Evolutionary conservation across 345 rosid genomes (phyloP).

Genomic region (Citrus australasica): DNA sequence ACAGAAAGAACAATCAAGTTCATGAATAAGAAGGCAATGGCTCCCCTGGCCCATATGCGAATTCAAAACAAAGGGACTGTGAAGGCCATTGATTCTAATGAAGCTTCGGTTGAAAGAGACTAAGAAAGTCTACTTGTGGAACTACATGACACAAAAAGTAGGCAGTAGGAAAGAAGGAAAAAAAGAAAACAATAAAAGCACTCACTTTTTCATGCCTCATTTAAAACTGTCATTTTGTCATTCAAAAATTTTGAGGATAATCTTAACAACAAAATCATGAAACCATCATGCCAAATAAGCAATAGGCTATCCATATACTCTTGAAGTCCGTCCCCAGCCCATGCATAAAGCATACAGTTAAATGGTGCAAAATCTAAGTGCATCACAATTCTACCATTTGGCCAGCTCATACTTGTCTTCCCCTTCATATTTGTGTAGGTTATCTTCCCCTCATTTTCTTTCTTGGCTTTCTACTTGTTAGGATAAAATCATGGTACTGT

Average conservation of each 20-base stretch:
- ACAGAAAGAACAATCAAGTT: background rate
- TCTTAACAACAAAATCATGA: background rate
- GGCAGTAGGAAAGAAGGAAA: too few species aligned
- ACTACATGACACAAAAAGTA: background rate
- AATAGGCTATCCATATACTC: background rate
- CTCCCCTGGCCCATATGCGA: background rate
- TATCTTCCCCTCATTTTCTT: background rate
- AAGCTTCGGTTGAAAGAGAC: background rate
- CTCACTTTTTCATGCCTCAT: background rate
- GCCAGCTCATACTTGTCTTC: background rate
- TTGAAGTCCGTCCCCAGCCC: background rate
- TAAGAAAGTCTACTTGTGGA: background rate
- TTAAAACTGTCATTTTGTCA: background rate
- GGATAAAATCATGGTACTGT: background rate
- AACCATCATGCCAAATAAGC: background rate
- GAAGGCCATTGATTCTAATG: background rate
- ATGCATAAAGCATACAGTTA: background rate
- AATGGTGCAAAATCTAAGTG: background rate
- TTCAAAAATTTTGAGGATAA: background rate
- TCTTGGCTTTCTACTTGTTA: background rate
- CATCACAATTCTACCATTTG: background rate
- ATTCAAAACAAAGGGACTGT: background rate
- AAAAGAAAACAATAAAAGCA: background rate
- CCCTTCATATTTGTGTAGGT: background rate
- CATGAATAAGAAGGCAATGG: background rate